Percentiles rank a stretch among this genome's conserved stretches.
Evolutionary conservation across 306 rosid genomes (phyloP).

Genomic region (Rosa persica): DNA sequence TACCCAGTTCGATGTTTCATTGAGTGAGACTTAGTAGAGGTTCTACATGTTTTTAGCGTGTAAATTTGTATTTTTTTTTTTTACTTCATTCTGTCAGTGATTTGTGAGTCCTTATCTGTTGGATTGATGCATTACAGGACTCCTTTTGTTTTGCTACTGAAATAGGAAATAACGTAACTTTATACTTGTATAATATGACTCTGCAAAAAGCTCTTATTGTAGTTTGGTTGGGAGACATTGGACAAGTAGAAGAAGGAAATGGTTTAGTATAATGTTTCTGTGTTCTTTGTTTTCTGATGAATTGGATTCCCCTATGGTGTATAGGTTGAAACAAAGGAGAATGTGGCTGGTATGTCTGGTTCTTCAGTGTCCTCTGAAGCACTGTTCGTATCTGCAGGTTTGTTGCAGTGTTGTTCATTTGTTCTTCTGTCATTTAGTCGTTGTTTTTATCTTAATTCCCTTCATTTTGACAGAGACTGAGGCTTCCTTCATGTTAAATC

Average conservation of each 20-base stretch:
- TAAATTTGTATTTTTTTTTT: neutral
- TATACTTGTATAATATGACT: neutral
- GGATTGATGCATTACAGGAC: neutral
- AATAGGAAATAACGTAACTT: neutral
- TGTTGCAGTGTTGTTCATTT: constrained; percentile 16
- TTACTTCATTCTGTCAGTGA: neutral
- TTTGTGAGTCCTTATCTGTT: neutral
- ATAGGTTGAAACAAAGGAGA: constrained; percentile 54
- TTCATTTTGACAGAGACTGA: constrained; percentile 58
- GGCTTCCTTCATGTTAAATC: constrained; percentile 76
- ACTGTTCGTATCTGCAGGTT: constrained; percentile 45
- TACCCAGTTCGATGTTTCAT: neutral
- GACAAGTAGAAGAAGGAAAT: constrained; percentile 3
- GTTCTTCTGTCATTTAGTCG: neutral
- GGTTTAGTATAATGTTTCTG: constrained; percentile 16
- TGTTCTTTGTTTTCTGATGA: constrained; percentile 24
- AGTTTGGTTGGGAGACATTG: constrained; percentile 1
- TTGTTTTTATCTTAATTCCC: constrained; percentile 23
- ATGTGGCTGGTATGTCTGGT: constrained; percentile 34
- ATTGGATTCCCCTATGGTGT: constrained; percentile 22
- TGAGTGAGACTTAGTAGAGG: too few species aligned
- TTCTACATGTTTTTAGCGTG: neutral
- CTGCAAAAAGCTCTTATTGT: neutral
- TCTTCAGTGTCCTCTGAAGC: constrained; percentile 40
- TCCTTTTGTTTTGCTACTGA: constrained; percentile 3